Percentiles rank a stretch among this genome's conserved stretches.
Conservation (phyloP, 192 early-diverging fungal species). For the Coemansia asiatica region DNA sequence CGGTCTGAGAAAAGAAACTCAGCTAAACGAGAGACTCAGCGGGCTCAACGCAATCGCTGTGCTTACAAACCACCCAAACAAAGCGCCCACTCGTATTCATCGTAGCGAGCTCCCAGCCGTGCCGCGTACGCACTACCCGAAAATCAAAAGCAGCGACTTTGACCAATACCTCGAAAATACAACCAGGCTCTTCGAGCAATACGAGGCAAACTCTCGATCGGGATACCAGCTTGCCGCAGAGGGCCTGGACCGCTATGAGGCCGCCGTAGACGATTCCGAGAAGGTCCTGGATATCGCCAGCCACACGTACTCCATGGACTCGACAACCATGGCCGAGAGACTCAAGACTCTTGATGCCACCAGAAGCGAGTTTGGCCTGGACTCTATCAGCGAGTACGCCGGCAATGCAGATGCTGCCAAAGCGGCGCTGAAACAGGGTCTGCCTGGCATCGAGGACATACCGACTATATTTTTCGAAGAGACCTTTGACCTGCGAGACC, state of each 20-base stretch:
- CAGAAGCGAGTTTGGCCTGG: constrained; percentile 60
- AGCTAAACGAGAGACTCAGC: constrained; percentile 7
- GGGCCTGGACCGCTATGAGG: constrained; percentile 56
- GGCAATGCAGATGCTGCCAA: constrained; percentile 19
- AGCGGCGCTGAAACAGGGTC: constrained; percentile 18
- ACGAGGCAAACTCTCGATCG: constrained; percentile 65
- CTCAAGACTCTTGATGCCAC: constrained; percentile 48
- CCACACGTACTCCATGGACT: constrained; percentile 55
- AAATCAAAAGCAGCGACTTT: constrained; percentile 77
- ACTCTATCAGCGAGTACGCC: constrained; percentile 41
- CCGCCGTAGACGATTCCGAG: constrained; percentile 52
- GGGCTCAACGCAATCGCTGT: constrained; percentile 54
- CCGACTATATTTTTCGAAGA: constrained; percentile 86
- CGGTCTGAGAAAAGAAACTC: not conserved
- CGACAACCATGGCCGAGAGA: constrained; percentile 55
- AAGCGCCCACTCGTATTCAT: constrained; percentile 49
- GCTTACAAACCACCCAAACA: constrained; percentile 54
- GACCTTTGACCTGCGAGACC: constrained; percentile 85
- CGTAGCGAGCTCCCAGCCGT: constrained; percentile 54
- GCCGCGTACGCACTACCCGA: constrained; percentile 53
- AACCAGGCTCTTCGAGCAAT: constrained; percentile 76
- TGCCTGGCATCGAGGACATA: constrained; percentile 78
- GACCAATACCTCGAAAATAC: constrained; percentile 77
- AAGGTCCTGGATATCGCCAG: constrained; percentile 34
- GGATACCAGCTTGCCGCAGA: constrained; percentile 51